Percentiles rank a stretch among this genome's conserved stretches.
Evolutionary conservation across 495 filamentous ascomycete genomes (phyloP).

Genomic region (Neurospora sp.): DNA sequence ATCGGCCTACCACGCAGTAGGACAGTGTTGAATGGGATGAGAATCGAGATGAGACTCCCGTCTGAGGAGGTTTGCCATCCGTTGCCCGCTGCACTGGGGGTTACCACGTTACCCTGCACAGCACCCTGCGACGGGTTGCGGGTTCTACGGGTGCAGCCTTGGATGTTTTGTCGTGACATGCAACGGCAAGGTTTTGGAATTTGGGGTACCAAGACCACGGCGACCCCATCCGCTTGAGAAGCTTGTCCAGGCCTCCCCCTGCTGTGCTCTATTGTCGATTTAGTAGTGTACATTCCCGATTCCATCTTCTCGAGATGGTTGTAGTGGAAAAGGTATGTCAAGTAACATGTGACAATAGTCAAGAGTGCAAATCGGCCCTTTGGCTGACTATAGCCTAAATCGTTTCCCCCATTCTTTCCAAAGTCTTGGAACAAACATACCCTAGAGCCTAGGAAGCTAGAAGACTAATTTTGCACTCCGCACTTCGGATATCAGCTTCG

Average conservation of each 20-base stretch:
- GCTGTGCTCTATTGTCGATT: neutral
- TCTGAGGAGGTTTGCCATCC: neutral
- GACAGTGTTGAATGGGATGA: neutral
- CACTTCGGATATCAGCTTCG: neutral
- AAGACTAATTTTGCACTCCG: neutral
- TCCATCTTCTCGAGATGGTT: neutral
- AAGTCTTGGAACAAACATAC: neutral
- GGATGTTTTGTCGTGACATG: neutral
- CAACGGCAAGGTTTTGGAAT: neutral
- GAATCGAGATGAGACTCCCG: neutral
- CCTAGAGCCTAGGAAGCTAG: neutral
- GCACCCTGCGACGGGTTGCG: neutral
- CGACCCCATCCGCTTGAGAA: neutral
- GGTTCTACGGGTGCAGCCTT: neutral
- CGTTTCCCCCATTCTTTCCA: neutral
- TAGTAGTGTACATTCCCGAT: neutral
- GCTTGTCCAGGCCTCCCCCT: neutral
- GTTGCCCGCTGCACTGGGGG: neutral
- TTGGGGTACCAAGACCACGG: neutral
- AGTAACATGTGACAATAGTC: neutral
- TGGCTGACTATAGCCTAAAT: neutral
- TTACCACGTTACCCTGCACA: neutral
- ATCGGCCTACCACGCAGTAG: neutral
- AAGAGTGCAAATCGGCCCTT: neutral
- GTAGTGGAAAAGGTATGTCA: neutral